Base-by-base conservation (phyloP, 2,329 filamentous ascomycete genomes). In the Dendryphion nanum region DNA sequence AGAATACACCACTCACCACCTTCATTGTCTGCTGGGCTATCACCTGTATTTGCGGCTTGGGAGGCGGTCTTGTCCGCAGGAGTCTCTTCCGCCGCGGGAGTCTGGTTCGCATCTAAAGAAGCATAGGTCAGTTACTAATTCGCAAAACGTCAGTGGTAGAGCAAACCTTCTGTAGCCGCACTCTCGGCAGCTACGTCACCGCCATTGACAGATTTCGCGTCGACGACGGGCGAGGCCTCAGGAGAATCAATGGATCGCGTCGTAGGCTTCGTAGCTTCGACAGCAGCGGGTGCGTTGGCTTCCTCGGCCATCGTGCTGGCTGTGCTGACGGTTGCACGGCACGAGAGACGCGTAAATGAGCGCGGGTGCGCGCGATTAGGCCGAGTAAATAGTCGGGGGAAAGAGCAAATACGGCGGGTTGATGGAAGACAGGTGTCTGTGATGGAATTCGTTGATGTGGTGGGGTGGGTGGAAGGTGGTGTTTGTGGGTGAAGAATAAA, bases 391-490 rank as follows among this genome's bases (percentile, higher is more conserved):
- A 49, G 51, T 34, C 43, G 38, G 47, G 48, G 53, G 56, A 50
- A 59, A 49, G 42, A 32, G 47, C 48, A 42, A 51, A 37, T 44
- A 37, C 44, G 48, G 53, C 50, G 38, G 46, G 53, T 26, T 63
- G 61, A 65, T 66, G 62, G 45, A 42, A 35, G 47, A 45, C 35
- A 30, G 44, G 35, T 33, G 45, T 44, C 49, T 41, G 45, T 61
- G 63, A 66, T 66, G 64, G 47, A n/a, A n/a, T n/a, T n/a, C n/a
- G n/a, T n/a, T n/a, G 44, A 53, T 47, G 53, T 48, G 59, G 60
- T 64, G 60, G 51, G 44, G 55, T 57, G 61, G 53, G 58, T 55
- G 51, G 54, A 48, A 47, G 50, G 53, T 46, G 48, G 42, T 49
- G 48, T 56, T 49, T 38, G 42, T 51, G 55, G 43, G 50, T 45